Evolutionary conservation across 176 grass and related monocot species (phyloP).

Genomic region (Oryza longistaminata): DNA sequence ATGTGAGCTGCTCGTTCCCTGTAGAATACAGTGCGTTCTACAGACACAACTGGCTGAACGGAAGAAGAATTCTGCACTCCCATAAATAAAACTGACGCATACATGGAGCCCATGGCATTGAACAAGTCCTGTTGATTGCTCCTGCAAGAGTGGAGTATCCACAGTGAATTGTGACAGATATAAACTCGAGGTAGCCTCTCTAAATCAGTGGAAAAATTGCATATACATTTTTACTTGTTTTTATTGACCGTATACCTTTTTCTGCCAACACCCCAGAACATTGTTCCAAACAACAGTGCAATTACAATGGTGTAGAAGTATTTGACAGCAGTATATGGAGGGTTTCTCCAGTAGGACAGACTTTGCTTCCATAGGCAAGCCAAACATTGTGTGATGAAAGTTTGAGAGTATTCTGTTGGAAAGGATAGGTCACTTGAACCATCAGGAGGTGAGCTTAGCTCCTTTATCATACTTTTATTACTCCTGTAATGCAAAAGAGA

Average conservation of each 20-base stretch:
- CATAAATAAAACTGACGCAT: constrained; percentile 74
- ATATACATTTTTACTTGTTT: constrained; percentile 7
- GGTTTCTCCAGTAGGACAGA: constrained; percentile 92
- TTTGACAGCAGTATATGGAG: constrained; percentile 80
- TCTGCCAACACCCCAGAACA: constrained; percentile 77
- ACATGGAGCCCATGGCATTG: constrained; percentile 94
- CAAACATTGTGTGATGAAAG: constrained; percentile 63
- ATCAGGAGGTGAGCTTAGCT: constrained; percentile 62
- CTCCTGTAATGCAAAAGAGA: constrained; percentile 49
- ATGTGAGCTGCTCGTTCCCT: constrained; percentile 81
- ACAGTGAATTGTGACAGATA: constrained; percentile 9
- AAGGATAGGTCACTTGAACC: constrained; percentile 78
- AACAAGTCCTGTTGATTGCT: constrained; percentile 63
- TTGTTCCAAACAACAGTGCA: constrained; percentile 77
- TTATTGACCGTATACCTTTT: constrained; percentile 52
- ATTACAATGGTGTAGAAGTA: constrained; percentile 75
- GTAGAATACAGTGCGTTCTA: constrained; percentile 84
- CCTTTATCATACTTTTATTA: constrained; percentile 66
- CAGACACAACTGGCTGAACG: constrained; percentile 69
- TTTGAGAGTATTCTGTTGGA: constrained; percentile 66
- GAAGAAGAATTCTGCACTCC: constrained; percentile 66
- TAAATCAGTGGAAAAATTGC: neutral
- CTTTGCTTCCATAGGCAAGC: constrained; percentile 92
- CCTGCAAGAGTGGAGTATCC: constrained; percentile 48
- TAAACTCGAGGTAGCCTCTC: neutral